A percentile compares a stretch with the other conserved stretches of the same genome.
Conservation (phyloP, 2,329 filamentous ascomycete species). For the Penicillium sp. region DNA sequence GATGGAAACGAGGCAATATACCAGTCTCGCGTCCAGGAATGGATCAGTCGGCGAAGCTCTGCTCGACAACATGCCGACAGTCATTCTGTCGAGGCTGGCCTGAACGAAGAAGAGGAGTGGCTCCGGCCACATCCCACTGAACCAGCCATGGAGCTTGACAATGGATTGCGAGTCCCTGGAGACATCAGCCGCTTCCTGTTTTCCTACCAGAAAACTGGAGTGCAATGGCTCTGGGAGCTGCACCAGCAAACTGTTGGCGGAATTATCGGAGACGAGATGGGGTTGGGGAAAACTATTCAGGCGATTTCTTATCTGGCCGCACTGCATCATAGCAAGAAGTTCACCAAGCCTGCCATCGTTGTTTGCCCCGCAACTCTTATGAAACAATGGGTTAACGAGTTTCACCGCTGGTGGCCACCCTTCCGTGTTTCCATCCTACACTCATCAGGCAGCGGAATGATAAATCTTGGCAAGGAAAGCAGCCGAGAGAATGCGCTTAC, state of each 20-base stretch:
- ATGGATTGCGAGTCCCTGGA: conserved; percentile 76
- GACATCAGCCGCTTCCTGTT: conserved; percentile 92
- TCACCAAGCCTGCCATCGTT: conserved; percentile 81
- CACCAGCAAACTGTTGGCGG: conserved; percentile 87
- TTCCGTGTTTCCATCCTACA: conserved; percentile 92
- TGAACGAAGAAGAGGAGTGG: conserved; percentile 59
- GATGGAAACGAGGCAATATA: conserved; percentile 87
- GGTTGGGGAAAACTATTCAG: conserved; percentile 90
- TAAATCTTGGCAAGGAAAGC: conserved; percentile 66
- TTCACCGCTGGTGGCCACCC: conserved; percentile 99
- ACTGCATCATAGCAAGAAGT: conserved; percentile 83
- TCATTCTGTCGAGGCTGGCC: conserved; percentile 38
- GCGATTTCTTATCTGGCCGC: conserved; percentile 81
- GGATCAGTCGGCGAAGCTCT: conserved; percentile 64
- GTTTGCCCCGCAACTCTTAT: conserved; percentile 93
- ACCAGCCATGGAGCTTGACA: conserved; percentile 59
- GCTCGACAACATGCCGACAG: conserved; percentile 52
- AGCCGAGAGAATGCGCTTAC: conserved; percentile 62
- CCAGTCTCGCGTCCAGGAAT: conserved; percentile 68
- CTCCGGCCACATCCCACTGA: conserved; percentile 76
- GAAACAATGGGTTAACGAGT: conserved; percentile 97
- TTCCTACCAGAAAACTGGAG: conserved; percentile 94
- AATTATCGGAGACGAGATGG: conserved; percentile 98
- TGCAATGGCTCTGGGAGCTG: conserved; percentile 93
- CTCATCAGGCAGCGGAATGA: conserved; percentile 93